Base-by-base conservation (phyloP, 805 yeast genomes). In the Brettanomyces naardenensis region DNA sequence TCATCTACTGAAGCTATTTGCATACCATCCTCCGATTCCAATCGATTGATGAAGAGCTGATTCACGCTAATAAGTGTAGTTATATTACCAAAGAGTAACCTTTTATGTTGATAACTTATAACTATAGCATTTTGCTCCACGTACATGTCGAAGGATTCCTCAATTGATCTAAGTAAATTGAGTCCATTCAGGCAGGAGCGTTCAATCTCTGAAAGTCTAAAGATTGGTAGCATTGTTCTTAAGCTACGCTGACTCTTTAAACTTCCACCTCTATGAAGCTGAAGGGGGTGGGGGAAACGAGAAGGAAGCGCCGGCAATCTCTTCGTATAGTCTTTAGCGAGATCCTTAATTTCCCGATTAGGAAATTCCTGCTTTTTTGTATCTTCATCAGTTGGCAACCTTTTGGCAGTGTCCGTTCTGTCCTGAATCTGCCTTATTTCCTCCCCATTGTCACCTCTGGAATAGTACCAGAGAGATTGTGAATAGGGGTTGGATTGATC, bases 401-500 rank as follows among this genome's bases (percentile, higher is more conserved):
- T 36, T 28, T 42, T 35, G 21, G 39, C 29, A 28, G 38, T 36
- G 15, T 37, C 36, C 13, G 44, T 50, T 40, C 37, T 54, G 38
- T 36, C 45, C 42, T 43, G 54, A 37, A 63, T 56, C 14, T 48
- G 45, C 11, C 47, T 48, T 9, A 66, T 60, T 20, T 66, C 64
- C 6, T 53, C 49, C 7, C 61, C 59, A 19, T 61, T 57, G 28
- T 55, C 61, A 3, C 64, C 58, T 19, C 68, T 48, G 6, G 59
- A 47, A 2, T 51, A 40, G 35, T 51, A 56, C 73, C 73, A 69
- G 13, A 68, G 43, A 1, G 72, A 66, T 29, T 57, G 53, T 0
- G 72, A 58, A 46, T 68, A 68, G 0, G 73, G 73, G 37, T 69
- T 68, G 15, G 34, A 30, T 7, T 19, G 7, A n/a, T n/a, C 20